Evolutionary conservation across 2,329 filamentous ascomycete genomes (phyloP), one percentile per base, ranked within the genome.

Genomic region (Sarocladiaceae sp.): DNA sequence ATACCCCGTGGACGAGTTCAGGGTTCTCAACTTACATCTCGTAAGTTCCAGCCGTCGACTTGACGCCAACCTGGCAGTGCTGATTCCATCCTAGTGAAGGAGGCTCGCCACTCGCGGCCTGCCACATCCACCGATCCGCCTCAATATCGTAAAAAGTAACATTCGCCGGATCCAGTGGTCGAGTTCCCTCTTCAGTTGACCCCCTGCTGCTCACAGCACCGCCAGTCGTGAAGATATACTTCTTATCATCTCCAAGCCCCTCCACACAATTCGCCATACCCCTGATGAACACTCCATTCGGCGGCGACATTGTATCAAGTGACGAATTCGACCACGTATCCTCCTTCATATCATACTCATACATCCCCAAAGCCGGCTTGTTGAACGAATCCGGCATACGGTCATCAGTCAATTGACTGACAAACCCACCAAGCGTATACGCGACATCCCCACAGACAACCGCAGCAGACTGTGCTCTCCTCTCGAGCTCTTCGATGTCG

Each of bases 21-120:
- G n/a, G n/a, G n/a, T n/a, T n/a, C n/a, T n/a, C n/a, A n/a, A 56
- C 63, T 53, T 57, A 68, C 62, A 70, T 66, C 56, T 71, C 67
- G 50, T 68, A 70, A 1, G 65, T 69, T 35, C 58, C 60, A 25
- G 65, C 63, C 62, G 0, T 66, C 64, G 50, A 55, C 11, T 13
- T 53, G 22, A 62, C 64, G 2, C 64, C 71, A 2, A 66, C 66
- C 8, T 58, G 61, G 46, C 71, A 73, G 35, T 68, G 64, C 2
- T 59, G 56, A 22, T 65, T 58, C 1, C 67, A 52, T 0, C 50
- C 50, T 0, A 57, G 55, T 1, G 70, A 68, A 2, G 25, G 44
- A 31, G 44, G 44, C 10, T 51, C 54, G 4, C 69, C 69, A 1
- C 58, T 66, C 3, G 67, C 65, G 25, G 51, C 51, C 51, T 73